Conservation (phyloP, 306 rosid genomes). For the Prunus dulcis region DNA sequence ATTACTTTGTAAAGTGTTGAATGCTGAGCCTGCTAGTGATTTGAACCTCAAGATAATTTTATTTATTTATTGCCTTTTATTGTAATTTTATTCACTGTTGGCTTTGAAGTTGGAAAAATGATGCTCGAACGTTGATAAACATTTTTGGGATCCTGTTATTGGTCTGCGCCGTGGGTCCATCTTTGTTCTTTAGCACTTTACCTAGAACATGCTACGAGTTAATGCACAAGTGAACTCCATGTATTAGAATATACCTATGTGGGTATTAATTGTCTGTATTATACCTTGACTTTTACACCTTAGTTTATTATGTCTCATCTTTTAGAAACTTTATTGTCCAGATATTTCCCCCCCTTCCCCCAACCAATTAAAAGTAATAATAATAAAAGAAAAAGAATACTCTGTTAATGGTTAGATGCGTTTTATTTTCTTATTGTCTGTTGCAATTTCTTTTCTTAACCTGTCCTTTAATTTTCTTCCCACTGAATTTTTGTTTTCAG, state of each 20-base stretch:
- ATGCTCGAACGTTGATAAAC: background rate
- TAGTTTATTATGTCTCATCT: background rate
- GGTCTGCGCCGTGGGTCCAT: background rate
- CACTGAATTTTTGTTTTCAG: background rate
- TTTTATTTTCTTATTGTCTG: background rate
- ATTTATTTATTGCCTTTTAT: background rate
- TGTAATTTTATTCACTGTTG: background rate
- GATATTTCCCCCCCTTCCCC: background rate
- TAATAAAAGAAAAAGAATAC: background rate
- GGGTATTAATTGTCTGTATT: background rate
- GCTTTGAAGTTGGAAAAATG: background rate
- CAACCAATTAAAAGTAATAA: background rate
- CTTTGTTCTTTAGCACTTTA: background rate
- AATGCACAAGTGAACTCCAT: background rate
- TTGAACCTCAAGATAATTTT: background rate
- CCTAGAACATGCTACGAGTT: background rate
- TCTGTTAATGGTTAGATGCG: background rate
- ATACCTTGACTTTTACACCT: background rate
- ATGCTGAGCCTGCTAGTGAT: background rate
- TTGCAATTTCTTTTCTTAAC: background rate
- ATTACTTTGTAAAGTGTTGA: slow-evolving; percentile 2
- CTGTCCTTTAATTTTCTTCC: background rate
- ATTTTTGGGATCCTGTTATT: background rate
- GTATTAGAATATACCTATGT: background rate
- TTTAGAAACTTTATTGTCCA: background rate